phyloP scores from a whole-genome alignment of 768 basidiomycete genomes.

The Termitomyces sp. region DNA sequence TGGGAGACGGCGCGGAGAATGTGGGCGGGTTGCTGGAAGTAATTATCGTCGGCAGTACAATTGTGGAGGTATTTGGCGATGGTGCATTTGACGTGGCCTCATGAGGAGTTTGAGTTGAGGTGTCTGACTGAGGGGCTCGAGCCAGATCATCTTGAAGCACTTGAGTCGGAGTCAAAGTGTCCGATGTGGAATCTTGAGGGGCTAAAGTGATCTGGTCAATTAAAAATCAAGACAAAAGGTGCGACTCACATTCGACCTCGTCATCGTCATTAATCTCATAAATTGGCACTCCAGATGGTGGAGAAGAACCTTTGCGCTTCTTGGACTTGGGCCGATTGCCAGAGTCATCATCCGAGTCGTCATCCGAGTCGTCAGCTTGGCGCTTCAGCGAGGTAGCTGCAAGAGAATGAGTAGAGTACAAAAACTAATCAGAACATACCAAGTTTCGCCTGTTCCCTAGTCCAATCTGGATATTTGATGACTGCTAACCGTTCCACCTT shows the following conservation, averaged over 20 bases:
- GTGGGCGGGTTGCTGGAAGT: too few species aligned
- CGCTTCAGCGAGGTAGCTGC: not conserved
- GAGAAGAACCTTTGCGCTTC: not conserved
- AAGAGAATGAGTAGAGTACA: not conserved
- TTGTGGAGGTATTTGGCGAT: too few species aligned
- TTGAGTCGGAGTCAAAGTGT: too few species aligned
- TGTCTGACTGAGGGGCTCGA: too few species aligned
- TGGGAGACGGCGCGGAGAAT: too few species aligned
- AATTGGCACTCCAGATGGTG: not conserved
- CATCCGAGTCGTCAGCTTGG: not conserved
- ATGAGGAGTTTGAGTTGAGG: too few species aligned
- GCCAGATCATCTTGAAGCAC: too few species aligned
- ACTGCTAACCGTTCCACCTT: not conserved
- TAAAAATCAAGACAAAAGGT: not conserved
- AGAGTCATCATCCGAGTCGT: not conserved
- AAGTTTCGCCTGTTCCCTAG: not conserved
- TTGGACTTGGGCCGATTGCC: not conserved
- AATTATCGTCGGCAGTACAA: too few species aligned
- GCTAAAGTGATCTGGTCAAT: not conserved
- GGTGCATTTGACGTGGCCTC: too few species aligned
- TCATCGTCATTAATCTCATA: not conserved
- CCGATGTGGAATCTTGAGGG: not conserved
- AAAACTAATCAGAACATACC: not conserved
- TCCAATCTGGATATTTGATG: not conserved
- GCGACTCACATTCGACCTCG: not conserved